Evolutionary conservation across 106 monocot genomes (phyloP).

Genomic region (Platanthera guangdongensis): DNA sequence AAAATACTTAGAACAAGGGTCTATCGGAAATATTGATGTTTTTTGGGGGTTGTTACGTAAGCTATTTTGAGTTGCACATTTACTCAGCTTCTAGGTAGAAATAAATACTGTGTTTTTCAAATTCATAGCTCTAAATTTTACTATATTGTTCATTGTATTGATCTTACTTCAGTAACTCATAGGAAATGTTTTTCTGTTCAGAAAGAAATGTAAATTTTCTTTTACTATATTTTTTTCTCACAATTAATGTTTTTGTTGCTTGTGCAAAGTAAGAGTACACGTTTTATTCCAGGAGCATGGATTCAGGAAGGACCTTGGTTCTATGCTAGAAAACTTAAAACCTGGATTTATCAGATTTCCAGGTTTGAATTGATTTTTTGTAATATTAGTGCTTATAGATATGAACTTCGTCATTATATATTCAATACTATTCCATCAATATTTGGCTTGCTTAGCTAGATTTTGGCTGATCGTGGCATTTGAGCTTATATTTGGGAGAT

Average conservation of each 20-base stretch:
- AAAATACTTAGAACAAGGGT: background rate
- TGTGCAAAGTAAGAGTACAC: constrained; percentile 5
- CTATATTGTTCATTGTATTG: background rate
- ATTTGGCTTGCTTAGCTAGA: background rate
- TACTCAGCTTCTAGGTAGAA: background rate
- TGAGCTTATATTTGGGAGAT: too few species aligned
- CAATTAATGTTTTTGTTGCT: background rate
- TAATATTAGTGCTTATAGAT: background rate
- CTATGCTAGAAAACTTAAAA: constrained; percentile 43
- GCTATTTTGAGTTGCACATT: background rate
- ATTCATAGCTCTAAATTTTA: background rate
- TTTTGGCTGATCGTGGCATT: too few species aligned
- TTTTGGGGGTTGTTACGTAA: background rate
- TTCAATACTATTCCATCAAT: background rate
- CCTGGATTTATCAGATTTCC: constrained; percentile 60
- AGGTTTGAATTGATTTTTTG: constrained; percentile 23
- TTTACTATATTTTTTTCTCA: background rate
- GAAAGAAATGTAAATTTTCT: background rate
- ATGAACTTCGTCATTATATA: background rate
- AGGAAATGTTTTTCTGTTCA: background rate
- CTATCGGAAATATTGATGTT: background rate
- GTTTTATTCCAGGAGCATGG: constrained; percentile 43
- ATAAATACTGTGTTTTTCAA: background rate
- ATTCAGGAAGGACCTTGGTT: constrained; percentile 35
- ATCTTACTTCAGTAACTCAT: background rate